These are phyloP conservation scores for Starmera dryadoides DNA, from an alignment of 805 yeast species.

Conservation along the genomic window DNA sequence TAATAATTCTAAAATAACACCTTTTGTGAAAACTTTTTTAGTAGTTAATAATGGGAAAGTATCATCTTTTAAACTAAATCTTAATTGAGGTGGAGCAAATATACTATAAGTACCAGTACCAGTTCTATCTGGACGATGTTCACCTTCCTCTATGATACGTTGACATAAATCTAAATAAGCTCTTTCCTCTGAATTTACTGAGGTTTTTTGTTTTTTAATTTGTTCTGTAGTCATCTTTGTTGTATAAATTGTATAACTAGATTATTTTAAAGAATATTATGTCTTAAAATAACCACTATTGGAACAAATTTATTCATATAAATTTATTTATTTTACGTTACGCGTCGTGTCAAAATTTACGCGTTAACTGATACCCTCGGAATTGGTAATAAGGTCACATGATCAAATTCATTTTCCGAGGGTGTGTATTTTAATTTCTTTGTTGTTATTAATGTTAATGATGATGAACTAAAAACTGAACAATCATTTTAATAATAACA, in stretches of 20 bases:
- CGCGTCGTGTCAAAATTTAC: not conserved
- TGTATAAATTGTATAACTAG: not conserved
- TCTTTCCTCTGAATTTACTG: slow-evolving; percentile 51
- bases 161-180: slow-evolving; percentile 81
- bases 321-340: no score
- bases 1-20: slow-evolving; percentile 78
- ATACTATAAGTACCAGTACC: slow-evolving; percentile 92
- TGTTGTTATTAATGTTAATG: no score
- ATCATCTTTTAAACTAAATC: slow-evolving; percentile 70
- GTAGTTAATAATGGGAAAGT: slow-evolving; percentile 87
- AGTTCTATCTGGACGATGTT: slow-evolving; percentile 89
- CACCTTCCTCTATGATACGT: slow-evolving; percentile 77
- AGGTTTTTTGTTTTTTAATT: not conserved
- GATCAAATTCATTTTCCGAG: not conserved
- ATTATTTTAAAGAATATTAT: no score
- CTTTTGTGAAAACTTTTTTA: slow-evolving; percentile 84
- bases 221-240: slow-evolving; percentile 8
- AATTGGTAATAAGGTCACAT: no score
- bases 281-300: not conserved
- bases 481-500: no score
- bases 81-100: slow-evolving; percentile 93
- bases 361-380: not conserved
- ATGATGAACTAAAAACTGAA: no score
- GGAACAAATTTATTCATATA: no score
- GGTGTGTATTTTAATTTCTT: not conserved